A percentile compares a stretch with the other conserved stretches of the same genome.
Conservation (phyloP, 176 grass and related monocot species). For the Bromus sterilis region DNA sequence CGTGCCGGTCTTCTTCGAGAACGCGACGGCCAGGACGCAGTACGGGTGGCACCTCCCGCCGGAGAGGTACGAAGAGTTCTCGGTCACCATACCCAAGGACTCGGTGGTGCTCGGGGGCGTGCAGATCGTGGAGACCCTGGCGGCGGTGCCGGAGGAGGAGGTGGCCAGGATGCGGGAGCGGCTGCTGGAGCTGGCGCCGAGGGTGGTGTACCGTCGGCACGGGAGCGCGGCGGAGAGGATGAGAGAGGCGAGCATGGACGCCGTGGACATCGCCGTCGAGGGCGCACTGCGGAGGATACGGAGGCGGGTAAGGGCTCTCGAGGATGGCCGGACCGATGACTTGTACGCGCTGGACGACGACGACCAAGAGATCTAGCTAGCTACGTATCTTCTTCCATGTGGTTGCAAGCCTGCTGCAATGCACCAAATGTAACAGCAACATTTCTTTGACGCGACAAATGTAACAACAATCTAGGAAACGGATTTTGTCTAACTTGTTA, state of each 20-base stretch:
- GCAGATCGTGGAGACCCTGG: neutral
- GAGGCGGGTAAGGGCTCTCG: neutral
- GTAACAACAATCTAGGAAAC: no score
- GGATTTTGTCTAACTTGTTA: no score
- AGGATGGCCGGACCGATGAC: neutral
- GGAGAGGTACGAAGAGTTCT: neutral
- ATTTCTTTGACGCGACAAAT: no score
- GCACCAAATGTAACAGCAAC: no score
- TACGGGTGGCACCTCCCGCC: neutral
- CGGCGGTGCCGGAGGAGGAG: neutral
- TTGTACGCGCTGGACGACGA: neutral
- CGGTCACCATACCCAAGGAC: constrained; percentile 3
- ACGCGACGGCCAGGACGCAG: neutral
- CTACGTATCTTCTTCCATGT: neutral
- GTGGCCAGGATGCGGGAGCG: neutral
- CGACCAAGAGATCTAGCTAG: neutral
- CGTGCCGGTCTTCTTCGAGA: neutral
- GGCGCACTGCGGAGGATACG: neutral
- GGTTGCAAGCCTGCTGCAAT: no score
- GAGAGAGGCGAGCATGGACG: neutral
- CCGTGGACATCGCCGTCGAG: neutral
- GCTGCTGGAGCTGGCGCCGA: neutral
- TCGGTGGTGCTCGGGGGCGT: neutral
- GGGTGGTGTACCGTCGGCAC: neutral
- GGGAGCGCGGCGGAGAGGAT: neutral